A percentile compares a stretch with the other conserved stretches of the same genome.
Evolutionary conservation across 2,329 filamentous ascomycete species (phyloP).

Genomic region (Arthrobotrys pseudoclavata): DNA sequence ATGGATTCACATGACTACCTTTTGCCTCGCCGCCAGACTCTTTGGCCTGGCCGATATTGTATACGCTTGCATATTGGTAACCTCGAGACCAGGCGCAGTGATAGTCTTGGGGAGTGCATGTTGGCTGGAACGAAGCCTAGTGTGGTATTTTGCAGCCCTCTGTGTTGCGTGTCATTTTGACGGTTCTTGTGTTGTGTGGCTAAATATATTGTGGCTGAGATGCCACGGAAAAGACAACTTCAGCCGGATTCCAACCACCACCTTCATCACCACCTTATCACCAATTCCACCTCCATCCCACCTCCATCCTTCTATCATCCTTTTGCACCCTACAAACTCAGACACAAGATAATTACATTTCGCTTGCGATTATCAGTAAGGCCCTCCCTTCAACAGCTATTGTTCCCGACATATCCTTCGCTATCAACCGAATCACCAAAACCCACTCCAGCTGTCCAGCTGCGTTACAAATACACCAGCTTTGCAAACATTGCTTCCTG

Average conservation of each 20-base stretch:
- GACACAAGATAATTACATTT: background rate
- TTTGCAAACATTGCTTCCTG: conserved; percentile 16
- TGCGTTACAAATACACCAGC: conserved; percentile 3
- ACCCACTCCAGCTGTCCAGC: conserved; percentile 22
- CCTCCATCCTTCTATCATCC: conserved; percentile 2
- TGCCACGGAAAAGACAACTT: conserved; percentile 50
- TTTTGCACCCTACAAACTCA: background rate
- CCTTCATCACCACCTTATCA: conserved; percentile 24
- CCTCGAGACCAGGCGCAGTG: too few species aligned
- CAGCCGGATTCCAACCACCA: conserved; percentile 49
- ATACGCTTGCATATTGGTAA: too few species aligned
- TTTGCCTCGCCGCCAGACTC: too few species aligned
- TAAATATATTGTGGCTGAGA: conserved; percentile 14
- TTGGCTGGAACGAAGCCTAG: too few species aligned
- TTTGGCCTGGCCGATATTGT: too few species aligned
- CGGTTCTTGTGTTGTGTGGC: background rate
- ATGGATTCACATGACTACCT: too few species aligned
- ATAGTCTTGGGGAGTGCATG: too few species aligned
- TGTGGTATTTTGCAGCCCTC: background rate
- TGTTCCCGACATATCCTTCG: conserved; percentile 1
- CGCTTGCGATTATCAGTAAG: background rate
- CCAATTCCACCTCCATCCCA: conserved; percentile 34
- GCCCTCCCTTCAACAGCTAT: background rate
- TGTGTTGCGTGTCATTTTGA: background rate
- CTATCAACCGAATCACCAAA: background rate